Evolutionary conservation across 2,329 filamentous ascomycete genomes (phyloP).

Genomic region (Colletotrichum sp.): DNA sequence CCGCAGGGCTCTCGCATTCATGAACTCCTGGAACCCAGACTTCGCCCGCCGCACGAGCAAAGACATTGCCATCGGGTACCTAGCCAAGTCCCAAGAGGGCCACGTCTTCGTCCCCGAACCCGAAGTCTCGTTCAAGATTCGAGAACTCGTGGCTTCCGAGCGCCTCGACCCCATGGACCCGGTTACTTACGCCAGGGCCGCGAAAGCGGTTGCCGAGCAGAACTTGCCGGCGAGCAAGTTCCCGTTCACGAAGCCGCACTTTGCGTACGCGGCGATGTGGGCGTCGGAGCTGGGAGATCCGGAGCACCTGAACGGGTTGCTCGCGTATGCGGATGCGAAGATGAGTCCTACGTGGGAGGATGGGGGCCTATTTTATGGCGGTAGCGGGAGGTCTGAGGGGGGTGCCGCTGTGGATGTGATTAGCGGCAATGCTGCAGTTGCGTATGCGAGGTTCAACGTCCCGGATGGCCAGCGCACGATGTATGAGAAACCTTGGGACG

Average conservation of each 20-base stretch:
- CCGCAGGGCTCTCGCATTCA: constrained; percentile 31
- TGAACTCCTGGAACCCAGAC: constrained; percentile 40
- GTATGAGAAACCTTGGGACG: constrained; percentile 36
- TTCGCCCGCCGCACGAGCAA: constrained; percentile 13
- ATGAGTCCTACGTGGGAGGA: constrained; percentile 35
- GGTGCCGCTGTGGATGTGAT: constrained; percentile 36
- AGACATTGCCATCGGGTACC: not conserved
- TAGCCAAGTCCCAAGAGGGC: not conserved
- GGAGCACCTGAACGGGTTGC: constrained; percentile 23
- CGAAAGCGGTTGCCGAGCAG: not conserved
- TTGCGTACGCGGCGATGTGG: constrained; percentile 35
- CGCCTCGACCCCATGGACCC: not conserved
- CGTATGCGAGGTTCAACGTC: constrained; percentile 40
- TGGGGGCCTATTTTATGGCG: constrained; percentile 38
- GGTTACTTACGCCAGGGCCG: not conserved
- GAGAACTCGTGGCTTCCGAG: not conserved
- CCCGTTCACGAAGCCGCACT: constrained; percentile 7
- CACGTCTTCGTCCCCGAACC: not conserved
- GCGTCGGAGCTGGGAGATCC: constrained; percentile 35
- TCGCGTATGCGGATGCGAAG: constrained; percentile 31
- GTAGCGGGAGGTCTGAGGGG: constrained; percentile 28
- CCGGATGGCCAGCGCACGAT: constrained; percentile 38
- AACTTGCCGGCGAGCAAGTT: not conserved
- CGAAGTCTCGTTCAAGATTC: not conserved
- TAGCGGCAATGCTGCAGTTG: constrained; percentile 38